A percentile compares a stretch with the other conserved stretches of the same genome.
Evolutionary conservation across 345 rosid genomes (phyloP).

Genomic region (Erodium maritimum): DNA sequence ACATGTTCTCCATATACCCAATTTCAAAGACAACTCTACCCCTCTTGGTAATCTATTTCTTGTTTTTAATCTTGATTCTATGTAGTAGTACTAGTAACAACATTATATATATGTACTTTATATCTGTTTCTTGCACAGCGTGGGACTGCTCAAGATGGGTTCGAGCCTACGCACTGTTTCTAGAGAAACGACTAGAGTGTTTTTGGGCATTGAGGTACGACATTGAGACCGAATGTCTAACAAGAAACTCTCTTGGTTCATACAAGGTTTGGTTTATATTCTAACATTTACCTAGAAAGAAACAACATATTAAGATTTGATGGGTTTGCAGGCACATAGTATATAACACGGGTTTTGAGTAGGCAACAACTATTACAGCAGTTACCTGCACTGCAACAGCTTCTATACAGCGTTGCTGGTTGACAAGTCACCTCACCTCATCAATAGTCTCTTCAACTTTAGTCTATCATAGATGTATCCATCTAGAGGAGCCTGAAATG

Average conservation of each 20-base stretch:
- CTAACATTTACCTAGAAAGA: too few species aligned
- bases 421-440: too few species aligned
- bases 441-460: too few species aligned
- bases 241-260: conserved; percentile 32
- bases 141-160: conserved; percentile 99
- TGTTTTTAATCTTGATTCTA: too few species aligned
- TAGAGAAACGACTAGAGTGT: conserved; percentile 89
- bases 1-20: conserved; percentile 74
- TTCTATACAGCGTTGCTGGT: conserved; percentile 76
- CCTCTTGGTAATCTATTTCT: conserved; percentile 46
- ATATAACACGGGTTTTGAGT: conserved; percentile 45
- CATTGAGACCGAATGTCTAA: conserved; percentile 70
- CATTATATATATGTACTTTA: too few species aligned
- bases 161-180: conserved; percentile 71
- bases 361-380: conserved; percentile 62
- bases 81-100: too few species aligned
- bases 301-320: too few species aligned
- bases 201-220: conserved; percentile 66
- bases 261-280: background rate
- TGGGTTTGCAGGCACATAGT: conserved; percentile 11
- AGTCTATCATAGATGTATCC: too few species aligned
- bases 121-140: conserved; percentile 28
- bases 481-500: too few species aligned
- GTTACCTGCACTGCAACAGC: conserved; percentile 84
- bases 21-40: conserved; percentile 91